Evolutionary conservation across 2,329 filamentous ascomycete species (phyloP), one percentile per base, ranked within the genome.

Genomic region (Fusarium clavum): DNA sequence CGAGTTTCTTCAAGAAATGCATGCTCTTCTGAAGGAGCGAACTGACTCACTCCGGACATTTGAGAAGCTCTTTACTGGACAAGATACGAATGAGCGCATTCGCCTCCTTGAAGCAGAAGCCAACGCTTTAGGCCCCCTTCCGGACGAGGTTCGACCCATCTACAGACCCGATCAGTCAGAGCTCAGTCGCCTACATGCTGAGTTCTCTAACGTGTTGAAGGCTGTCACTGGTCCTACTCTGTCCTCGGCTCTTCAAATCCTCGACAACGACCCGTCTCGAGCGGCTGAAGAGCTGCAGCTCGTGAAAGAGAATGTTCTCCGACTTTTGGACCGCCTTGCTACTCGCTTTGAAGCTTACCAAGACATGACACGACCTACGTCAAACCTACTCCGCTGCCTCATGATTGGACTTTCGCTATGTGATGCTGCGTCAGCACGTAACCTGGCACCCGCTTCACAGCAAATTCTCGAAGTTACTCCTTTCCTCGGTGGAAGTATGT

Each of bases 321-420:
- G 92, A 66, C 88, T 97, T 41, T 88, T 92, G 52, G 83, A 86
- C 57, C 88, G 94, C 46, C 85, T 99, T 10, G 86, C 85, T 3
- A 84, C 87, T 30, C 86, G 89, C 38, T 97, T 94, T 76, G 87
- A 90, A 41, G 89, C 90, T 16, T 98, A 98, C 75, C 92, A 94
- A 65, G 96, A 99, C 76, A 88, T 98, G 72, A 92, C 92, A 0
- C 85, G 88, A 46, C 94, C 94, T 6, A 86, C 94, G 13, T 85
- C 94, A 46, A 93, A 92, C 55, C 92, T 98, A 69, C 83, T 98
- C 45, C 89, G 92, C 61, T 93, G 93, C 72, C 82, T 98, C 12
- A 88, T 91, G 70, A 83, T 97, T 64, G 94, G 94, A 5, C 80
- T 97, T 32, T 91, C 88, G 1, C 80, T 97, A 40, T 86, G 84